Base-by-base conservation (phyloP, 306 rosid genomes). In the Sophora flavescens region DNA sequence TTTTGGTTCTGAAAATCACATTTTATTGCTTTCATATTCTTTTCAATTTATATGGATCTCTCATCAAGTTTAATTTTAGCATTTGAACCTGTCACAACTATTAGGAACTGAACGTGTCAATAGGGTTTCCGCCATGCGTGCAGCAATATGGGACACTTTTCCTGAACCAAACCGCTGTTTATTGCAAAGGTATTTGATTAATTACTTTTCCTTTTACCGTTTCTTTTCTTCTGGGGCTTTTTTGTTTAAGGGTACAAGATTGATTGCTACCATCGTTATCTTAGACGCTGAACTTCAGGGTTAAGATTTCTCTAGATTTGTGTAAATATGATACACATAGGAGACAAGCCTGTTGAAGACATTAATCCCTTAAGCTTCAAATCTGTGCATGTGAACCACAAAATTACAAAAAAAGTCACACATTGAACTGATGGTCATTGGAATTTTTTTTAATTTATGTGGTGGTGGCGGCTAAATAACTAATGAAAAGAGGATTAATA, bases 101-200 rank as follows among this genome's bases (percentile, higher is more conserved):
- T 69, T 74, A 90, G 96, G 89, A 50, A 82, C 87, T 59, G 96
- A 87, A 32, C 90, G 86, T 44, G 22, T 70, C 79, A 70, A 66
- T 77, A 83, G 96, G 84, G 81, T 87, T 39, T 69, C 83, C 72
- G 88, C 91, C 70, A 80, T 88, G 84, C 91, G 93, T 14, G 75
- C 85, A 18, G 89, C 96, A 78, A 87, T 90, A 67, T 87, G 72
- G 76, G 96, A 90, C n/a, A 78, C 91, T 68, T 90, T 90, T 64
- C 96, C 96, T 0, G 96, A 90, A 76, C 96, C 96, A 64, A 90
- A 90, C 68, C 96, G 91, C 39, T 75, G 76, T 52, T 69, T 90
- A 70, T 81, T 90, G 72, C 93, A 88, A 79, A 90, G 96, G 96
- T 90, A 80, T 60, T 76, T 64, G 48, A 28, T 58, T 26, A 32